Evolutionary conservation across 108 stramenopile genomes (phyloP), one percentile per base, ranked within the genome.

Genomic region (Nannochloropsis gaditana): DNA sequence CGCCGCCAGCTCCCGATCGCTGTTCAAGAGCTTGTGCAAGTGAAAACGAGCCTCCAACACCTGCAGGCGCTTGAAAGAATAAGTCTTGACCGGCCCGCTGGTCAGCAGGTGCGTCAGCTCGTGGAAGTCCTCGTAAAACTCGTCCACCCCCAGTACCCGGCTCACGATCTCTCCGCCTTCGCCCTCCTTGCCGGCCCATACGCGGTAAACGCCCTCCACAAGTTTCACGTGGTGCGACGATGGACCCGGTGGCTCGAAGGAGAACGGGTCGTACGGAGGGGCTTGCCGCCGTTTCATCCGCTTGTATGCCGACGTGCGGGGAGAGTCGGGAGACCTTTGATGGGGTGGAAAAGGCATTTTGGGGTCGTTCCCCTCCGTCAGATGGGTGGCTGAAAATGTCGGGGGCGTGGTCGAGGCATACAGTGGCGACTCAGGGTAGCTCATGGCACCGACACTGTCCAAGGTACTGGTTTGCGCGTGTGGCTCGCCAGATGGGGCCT

Each of bases 1-100:
- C 9, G 97, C 96, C 9, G 95, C 94, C 45, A 97, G 90, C 88
- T 92, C 92, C 83, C 82, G 81, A 9, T 89, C 88, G 19, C 47
- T 80, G 80, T 93, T 93, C 21, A 93, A 90, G 21, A 92, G 44
- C 41, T 79, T 42, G 86, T 93, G 93, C 86, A 93, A 87, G 21
- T 92, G 85, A 79, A 92, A 93, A 42, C 91, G 81, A 21, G 89
- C 85, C 45, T 91, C 90, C 44, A 93, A 89, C 42, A 93, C 83
- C 84, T 92, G 84, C 44, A 87, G 89, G 17, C 89, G 86, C 44
- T 83, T 84, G 82, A 81, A 91, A 45, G 83, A 21, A 17, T 85
- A 45, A 17, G 80, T 45, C 45, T 86, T 89, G 47, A 42, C 82
- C 42, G 86, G 86, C 6, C 89, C 91, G 42, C 45, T 44, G 4